Percentiles rank a stretch among this genome's conserved stretches.
Evolutionary conservation across 2,329 filamentous ascomycete species (phyloP).

Genomic region (Xylariomycetidae sp.): DNA sequence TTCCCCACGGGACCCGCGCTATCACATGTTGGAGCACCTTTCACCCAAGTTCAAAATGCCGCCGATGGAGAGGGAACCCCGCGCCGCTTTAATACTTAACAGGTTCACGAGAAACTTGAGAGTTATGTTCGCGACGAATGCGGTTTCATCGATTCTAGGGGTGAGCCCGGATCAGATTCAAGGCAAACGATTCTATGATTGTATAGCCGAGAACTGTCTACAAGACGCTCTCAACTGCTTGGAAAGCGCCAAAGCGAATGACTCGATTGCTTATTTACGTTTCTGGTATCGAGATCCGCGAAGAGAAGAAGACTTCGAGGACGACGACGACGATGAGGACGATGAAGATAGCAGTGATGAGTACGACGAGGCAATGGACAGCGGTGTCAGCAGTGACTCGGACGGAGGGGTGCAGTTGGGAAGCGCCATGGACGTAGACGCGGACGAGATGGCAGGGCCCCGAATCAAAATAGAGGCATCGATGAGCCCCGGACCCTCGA

Average conservation of each 20-base stretch:
- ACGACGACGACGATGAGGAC: conserved; percentile 38
- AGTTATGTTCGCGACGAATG: conserved; percentile 82
- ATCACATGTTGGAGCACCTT: conserved; percentile 83
- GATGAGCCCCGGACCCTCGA: conserved; percentile 26
- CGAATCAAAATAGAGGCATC: conserved; percentile 33
- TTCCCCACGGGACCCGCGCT: conserved; percentile 76
- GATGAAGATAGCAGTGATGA: conserved; percentile 40
- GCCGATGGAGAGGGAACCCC: conserved; percentile 66
- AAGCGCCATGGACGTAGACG: conserved; percentile 37
- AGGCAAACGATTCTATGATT: conserved; percentile 81
- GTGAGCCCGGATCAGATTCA: conserved; percentile 64
- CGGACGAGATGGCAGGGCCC: conserved; percentile 19
- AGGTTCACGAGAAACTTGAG: conserved; percentile 77
- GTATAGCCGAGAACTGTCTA: conserved; percentile 73
- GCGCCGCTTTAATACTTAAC: conserved; percentile 81
- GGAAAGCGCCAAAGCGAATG: conserved; percentile 82
- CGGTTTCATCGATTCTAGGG: conserved; percentile 71
- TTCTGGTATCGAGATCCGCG: conserved; percentile 80
- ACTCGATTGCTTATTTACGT: conserved; percentile 84
- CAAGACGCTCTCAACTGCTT: conserved; percentile 72
- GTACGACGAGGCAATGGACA: conserved; percentile 25
- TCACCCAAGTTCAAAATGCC: conserved; percentile 72
- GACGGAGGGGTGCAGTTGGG: conserved; percentile 42
- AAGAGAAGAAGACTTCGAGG: conserved; percentile 45
- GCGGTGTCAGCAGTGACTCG: conserved; percentile 34